Evolutionary conservation across 2,329 filamentous ascomycete species (phyloP).

Genomic region (Colletotrichum abscissum): DNA sequence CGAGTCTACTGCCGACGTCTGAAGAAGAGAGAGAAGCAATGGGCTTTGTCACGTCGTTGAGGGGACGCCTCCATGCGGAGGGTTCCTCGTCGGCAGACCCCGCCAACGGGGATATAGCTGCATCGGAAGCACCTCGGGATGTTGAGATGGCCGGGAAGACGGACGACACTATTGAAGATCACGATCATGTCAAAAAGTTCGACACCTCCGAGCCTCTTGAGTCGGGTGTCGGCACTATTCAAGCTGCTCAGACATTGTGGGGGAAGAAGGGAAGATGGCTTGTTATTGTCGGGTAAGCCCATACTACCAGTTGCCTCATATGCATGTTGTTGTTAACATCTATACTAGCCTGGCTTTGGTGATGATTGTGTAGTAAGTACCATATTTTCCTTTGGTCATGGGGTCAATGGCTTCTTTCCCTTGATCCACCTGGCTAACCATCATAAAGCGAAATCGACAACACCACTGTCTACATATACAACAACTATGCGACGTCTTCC

Average conservation of each 20-base stretch:
- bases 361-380: slow-evolving; percentile 19
- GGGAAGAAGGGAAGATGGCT: slow-evolving; percentile 19
- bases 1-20: not conserved
- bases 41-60: slow-evolving; percentile 3
- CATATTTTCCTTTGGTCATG: too few species aligned
- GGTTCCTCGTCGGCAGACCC: not conserved
- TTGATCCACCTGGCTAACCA: not conserved
- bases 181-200: not conserved
- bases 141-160: not conserved
- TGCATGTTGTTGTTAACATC: not conserved
- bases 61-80: not conserved
- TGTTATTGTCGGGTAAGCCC: slow-evolving; percentile 13
- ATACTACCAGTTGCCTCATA: not conserved
- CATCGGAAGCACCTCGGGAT: not conserved
- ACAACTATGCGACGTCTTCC: slow-evolving; percentile 23
- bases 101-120: not conserved
- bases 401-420: too few species aligned
- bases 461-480: slow-evolving; percentile 21
- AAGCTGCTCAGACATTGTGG: slow-evolving; percentile 17
- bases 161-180: not conserved
- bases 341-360: slow-evolving; percentile 5
- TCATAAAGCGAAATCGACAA: slow-evolving; percentile 16
- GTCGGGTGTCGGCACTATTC: slow-evolving; percentile 10
- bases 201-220: not conserved
- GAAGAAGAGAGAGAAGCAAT: not conserved